Conservation (phyloP, 306 rosid genomes). For the Lathyrus sativus region DNA sequence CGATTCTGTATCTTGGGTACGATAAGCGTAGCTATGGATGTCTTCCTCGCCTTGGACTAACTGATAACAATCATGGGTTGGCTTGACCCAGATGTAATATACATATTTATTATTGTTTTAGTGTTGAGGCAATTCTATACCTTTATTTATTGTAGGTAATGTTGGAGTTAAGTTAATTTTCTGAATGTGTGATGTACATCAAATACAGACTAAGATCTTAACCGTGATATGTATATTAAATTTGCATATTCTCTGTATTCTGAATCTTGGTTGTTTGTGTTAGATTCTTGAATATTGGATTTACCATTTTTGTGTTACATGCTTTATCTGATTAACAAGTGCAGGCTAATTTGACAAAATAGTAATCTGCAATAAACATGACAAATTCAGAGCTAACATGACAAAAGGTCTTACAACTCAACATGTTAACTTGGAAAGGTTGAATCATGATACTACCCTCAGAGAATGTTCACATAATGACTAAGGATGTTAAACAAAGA, state of each 20-base stretch:
- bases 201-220: conserved; percentile 10
- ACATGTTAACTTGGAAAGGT: no score
- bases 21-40: conserved; percentile 45
- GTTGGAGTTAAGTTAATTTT: conserved; percentile 27
- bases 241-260: conserved; percentile 22
- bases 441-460: no score
- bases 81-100: conserved; percentile 27
- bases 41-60: conserved; percentile 34
- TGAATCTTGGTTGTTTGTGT: conserved; percentile 5
- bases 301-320: conserved; percentile 8
- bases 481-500: no score
- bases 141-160: conserved; percentile 26
- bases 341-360: conserved; percentile 7
- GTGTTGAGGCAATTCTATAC: not conserved
- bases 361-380: not conserved
- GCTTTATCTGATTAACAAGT: not conserved
- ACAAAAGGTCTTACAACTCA: no score
- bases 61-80: conserved; percentile 34
- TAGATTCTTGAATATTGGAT: not conserved
- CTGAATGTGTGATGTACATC: conserved; percentile 27
- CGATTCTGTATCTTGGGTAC: conserved; percentile 84
- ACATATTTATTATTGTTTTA: conserved; percentile 4
- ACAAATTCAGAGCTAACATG: not conserved
- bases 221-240: conserved; percentile 16
- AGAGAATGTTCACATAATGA: no score